These are phyloP conservation scores for Triticum dicoccoides DNA, from an alignment of 176 grass and related monocot species.

Conservation along the genomic window DNA sequence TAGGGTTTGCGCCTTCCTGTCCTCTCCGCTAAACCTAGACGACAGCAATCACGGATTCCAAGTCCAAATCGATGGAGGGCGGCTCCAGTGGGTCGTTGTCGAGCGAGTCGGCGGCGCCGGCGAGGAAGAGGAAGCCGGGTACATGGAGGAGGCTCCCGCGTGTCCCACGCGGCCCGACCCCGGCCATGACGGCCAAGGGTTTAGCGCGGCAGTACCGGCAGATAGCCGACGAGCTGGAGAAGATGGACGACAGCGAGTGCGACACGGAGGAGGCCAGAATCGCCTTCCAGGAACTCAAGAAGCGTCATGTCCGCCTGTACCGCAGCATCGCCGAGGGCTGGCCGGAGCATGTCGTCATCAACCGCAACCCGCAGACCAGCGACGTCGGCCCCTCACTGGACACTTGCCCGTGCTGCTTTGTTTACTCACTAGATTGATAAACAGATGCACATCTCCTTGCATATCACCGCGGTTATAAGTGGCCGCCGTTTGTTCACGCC, in stretches of 20 bases:
- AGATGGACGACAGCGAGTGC: neutral
- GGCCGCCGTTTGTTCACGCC: too few relatives aligned
- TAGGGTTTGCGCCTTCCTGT: too few relatives aligned
- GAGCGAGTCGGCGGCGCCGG: neutral
- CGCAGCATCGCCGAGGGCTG: neutral
- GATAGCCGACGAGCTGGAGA: neutral
- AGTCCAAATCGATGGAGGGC: too few relatives aligned
- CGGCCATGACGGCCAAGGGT: neutral
- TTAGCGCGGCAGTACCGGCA: neutral
- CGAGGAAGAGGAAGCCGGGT: neutral
- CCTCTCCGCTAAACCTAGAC: too few relatives aligned
- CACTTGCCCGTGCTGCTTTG: too few relatives aligned
- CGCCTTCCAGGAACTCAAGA: neutral
- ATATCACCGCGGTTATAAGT: too few relatives aligned
- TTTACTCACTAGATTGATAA: too few relatives aligned
- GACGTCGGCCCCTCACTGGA: neutral
- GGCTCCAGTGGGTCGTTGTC: too few relatives aligned
- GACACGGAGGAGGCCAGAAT: neutral
- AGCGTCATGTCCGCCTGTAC: neutral
- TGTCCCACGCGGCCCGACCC: neutral
- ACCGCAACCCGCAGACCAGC: neutral
- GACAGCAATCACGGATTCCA: too few relatives aligned
- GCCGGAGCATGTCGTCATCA: neutral
- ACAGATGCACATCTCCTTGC: too few relatives aligned
- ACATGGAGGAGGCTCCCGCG: neutral